phyloP scores from a whole-genome alignment of 2,329 filamentous ascomycete species.

The Colletotrichum abscissum region DNA sequence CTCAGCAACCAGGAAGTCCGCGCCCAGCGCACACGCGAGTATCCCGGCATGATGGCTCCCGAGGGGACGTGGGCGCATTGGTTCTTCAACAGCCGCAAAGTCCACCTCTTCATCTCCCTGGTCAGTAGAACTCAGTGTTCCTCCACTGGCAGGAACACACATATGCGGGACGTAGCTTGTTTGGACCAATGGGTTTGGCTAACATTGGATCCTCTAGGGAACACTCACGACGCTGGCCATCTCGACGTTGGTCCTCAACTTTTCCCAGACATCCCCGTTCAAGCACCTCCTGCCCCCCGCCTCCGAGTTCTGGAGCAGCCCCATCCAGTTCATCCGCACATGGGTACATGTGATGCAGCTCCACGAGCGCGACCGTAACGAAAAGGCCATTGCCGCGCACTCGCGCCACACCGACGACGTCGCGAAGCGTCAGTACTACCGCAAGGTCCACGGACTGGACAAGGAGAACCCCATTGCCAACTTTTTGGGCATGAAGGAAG shows the following conservation, averaged over 20 bases:
- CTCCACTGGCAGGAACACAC: not conserved
- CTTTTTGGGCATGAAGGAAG: conserved; percentile 51
- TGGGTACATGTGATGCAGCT: conserved; percentile 80
- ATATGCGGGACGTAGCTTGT: not conserved
- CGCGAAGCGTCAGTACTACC: conserved; percentile 85
- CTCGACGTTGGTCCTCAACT: conserved; percentile 82
- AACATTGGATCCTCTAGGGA: conserved; percentile 53
- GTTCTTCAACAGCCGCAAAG: conserved; percentile 80
- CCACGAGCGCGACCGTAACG: conserved; percentile 78
- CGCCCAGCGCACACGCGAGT: conserved; percentile 76
- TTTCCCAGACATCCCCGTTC: conserved; percentile 81
- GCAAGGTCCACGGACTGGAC: conserved; percentile 86
- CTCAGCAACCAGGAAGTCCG: conserved; percentile 73
- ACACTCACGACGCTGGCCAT: conserved; percentile 77
- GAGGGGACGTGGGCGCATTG: conserved; percentile 84
- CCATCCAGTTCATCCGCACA: conserved; percentile 73
- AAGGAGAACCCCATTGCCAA: conserved; percentile 65
- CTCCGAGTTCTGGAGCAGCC: conserved; percentile 76
- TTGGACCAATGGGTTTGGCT: not conserved
- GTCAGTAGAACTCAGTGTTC: conserved; percentile 58
- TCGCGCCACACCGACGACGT: conserved; percentile 84
- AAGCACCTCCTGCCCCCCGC: conserved; percentile 80
- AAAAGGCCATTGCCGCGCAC: conserved; percentile 77
- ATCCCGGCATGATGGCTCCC: conserved; percentile 90
- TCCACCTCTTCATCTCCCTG: conserved; percentile 88